phyloP scores from a whole-genome alignment of 2,329 filamentous ascomycete species.

The Ophiostoma ulmi region DNA sequence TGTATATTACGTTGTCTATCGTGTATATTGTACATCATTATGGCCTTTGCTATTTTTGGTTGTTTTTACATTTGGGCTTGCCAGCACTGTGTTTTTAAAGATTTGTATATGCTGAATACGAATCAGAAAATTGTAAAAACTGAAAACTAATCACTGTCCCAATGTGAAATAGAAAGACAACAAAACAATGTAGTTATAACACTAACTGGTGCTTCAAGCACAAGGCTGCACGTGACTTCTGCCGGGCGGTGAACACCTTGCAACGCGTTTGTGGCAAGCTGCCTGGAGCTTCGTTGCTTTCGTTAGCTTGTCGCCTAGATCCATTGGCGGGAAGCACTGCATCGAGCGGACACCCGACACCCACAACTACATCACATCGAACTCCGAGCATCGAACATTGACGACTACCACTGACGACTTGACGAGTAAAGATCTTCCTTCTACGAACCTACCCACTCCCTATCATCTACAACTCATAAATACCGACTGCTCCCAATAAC shows the following conservation, averaged over 20 bases:
- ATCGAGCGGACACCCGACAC: conserved; percentile 10
- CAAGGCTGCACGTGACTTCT: conserved; percentile 25
- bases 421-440: neutral
- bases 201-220: no score
- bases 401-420: neutral
- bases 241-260: conserved; percentile 25
- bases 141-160: no score
- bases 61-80: neutral
- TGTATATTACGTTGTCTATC: neutral
- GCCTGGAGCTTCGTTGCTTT: conserved; percentile 27
- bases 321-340: neutral
- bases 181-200: no score
- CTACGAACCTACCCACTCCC: neutral
- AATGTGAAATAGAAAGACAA: neutral
- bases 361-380: conserved; percentile 14
- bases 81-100: neutral
- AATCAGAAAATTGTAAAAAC: neutral
- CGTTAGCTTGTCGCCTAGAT: conserved; percentile 16
- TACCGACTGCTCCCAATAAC: neutral
- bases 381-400: conserved; percentile 19
- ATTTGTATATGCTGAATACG: neutral
- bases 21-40: neutral
- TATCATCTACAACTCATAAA: neutral
- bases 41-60: neutral
- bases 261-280: conserved; percentile 27